Evolutionary conservation across 768 basidiomycete genomes (phyloP).

Genomic region (Leccinum pellstonianum): DNA sequence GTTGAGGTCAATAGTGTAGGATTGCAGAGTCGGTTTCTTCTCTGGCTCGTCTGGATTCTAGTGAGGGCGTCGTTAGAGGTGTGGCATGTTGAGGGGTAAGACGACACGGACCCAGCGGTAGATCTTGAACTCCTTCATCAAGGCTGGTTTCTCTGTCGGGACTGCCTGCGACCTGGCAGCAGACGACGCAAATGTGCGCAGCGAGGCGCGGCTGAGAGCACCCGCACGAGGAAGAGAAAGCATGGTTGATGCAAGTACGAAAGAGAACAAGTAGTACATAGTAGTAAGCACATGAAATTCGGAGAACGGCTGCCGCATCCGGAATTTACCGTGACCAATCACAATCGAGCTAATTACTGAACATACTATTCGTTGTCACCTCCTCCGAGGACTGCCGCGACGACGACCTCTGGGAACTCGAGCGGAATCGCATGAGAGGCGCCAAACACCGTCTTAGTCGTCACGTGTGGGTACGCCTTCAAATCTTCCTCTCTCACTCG

Average conservation of each 20-base stretch:
- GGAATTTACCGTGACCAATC: slow-evolving; percentile 28
- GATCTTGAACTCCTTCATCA: slow-evolving; percentile 95
- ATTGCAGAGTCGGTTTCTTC: slow-evolving; percentile 87
- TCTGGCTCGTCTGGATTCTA: slow-evolving; percentile 94
- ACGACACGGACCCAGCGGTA: slow-evolving; percentile 81
- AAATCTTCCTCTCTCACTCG: slow-evolving; percentile 5
- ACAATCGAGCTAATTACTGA: background rate
- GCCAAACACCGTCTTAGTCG: slow-evolving; percentile 4
- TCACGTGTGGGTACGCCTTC: slow-evolving; percentile 7
- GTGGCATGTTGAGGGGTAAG: background rate
- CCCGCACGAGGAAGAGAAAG: slow-evolving; percentile 8
- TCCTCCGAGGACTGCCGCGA: slow-evolving; percentile 13
- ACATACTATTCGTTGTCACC: background rate
- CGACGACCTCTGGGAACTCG: slow-evolving; percentile 15
- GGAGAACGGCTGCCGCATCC: slow-evolving; percentile 7
- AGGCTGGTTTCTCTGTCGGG: slow-evolving; percentile 62
- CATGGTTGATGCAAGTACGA: slow-evolving; percentile 9
- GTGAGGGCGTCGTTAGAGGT: background rate
- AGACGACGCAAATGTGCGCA: slow-evolving; percentile 36
- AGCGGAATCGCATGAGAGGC: slow-evolving; percentile 15
- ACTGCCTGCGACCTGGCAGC: slow-evolving; percentile 36
- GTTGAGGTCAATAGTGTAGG: slow-evolving; percentile 89
- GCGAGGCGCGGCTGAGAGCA: slow-evolving; percentile 8
- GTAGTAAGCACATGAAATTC: slow-evolving; percentile 17
- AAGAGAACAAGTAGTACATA: background rate